phyloP scores from a whole-genome alignment of 345 rosid genomes.

The Citrus sinensis region DVS_A1.0 CM039163.1:4227501-4228000 shows the following conservation, averaged over 20 bases:
- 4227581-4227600: constrained; percentile 33
- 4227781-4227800: constrained; percentile 74
- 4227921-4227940: background rate
- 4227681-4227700: constrained; percentile 93
- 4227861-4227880: background rate
- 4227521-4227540: constrained; percentile 85
- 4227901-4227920: background rate
- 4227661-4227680: constrained; percentile 50
- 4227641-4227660: background rate
- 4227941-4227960: background rate
- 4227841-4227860: constrained; percentile 1
- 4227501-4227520: constrained; percentile 73
- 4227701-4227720: constrained; percentile 90
- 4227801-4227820: constrained; percentile 85
- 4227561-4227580: constrained; percentile 97
- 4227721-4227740: constrained; percentile 63
- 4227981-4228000: background rate
- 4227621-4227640: background rate
- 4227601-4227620: background rate
- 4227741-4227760: constrained; percentile 94
- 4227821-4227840: constrained; percentile 42
- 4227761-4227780: constrained; percentile 92
- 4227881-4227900: background rate
- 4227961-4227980: background rate
- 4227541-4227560: constrained; percentile 66